Evolutionary conservation across 2,329 filamentous ascomycete species (phyloP), one percentile per base, ranked within the genome.

Genomic region (Podosphaera leucotricha): DNA sequence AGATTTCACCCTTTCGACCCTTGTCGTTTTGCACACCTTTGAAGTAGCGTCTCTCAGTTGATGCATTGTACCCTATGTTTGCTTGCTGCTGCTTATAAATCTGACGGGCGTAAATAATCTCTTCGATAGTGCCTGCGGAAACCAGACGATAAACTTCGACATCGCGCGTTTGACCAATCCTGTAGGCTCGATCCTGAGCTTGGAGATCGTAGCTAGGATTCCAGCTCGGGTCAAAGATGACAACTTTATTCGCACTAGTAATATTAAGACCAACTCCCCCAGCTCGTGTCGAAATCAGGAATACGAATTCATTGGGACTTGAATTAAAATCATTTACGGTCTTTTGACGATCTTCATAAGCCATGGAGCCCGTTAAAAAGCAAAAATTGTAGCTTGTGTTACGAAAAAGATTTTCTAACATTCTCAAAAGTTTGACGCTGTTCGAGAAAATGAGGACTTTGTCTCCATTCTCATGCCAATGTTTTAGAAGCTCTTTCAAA

Each of bases 51-150:
- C n/a, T n/a, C n/a, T n/a, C n/a, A n/a, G n/a, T n/a, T n/a, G n/a
- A n/a, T n/a, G n/a, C n/a, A n/a, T n/a, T n/a, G n/a, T n/a, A n/a
- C n/a, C n/a, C n/a, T n/a, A n/a, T n/a, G n/a, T n/a, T n/a, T n/a
- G n/a, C n/a, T n/a, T n/a, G n/a, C n/a, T n/a, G n/a, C n/a, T n/a
- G n/a, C n/a, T n/a, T n/a, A n/a, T n/a, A n/a, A n/a, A n/a, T n/a
- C n/a, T 98, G 90, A 15, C 92, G 80, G 60, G 98, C 87, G 50
- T 95, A 98, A 24, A 98, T 98, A 64, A 98, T 98, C 61, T 98
- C 90, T 57, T 98, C 90, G 20, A 98, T 98, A 0, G 92, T 98
- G 1, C 90, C 90, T 4, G 87, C 84, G 3, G 84, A 93, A 81
- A 98, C 92, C n/a, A 98, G 68, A 30, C 92, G 80, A 59, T 94